Base-by-base conservation (phyloP, 2,329 filamentous ascomycete genomes). In the Xylariaceae sp. region DNA sequence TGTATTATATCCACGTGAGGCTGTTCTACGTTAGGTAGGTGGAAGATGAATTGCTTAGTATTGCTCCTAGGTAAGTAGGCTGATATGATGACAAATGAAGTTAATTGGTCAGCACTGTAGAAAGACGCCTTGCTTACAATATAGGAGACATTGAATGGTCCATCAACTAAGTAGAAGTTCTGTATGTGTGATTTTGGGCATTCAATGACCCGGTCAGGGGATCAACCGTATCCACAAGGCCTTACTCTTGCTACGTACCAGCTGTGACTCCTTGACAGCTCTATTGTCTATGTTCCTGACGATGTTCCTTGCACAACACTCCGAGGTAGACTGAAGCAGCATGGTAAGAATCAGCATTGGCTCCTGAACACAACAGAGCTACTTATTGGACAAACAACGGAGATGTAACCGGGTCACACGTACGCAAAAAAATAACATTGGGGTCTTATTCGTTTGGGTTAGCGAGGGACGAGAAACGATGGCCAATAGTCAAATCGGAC, bases 41-140 rank as follows among this genome's bases (percentile, higher is more conserved):
- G 20, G 37, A 44, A n/a, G 29, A 37, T 16, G 32, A 14, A 37
- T 16, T 37, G 14, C 47, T 50, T 45, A 47, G 21, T 23, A 26
- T 21, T 40, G 45, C 20, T 45, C 40, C 9, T 16, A 37, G 5
- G 20, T 16, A 10, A 10, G n/a, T 50, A 49, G 48, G 46, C 20
- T 18, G n/a, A n/a, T 16, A 20, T 9, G 48, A 56, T 59, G 56
- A 61, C 53, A 61, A 59, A 56, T 54, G n/a, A 46, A 18, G 20
- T 12, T 37, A 45, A 59, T 57, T 56, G 48, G 54, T 59, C 56
- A 59, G 44, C 56, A 50, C 37, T 16, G 32, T 12, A 12, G 32
- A 37, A 14, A 3, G 40, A 52, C 40, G 20, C 43, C 50, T 57
- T 56, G 12, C 9, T n/a, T n/a, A n/a, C 32, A 16, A 16, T 37